A percentile compares a stretch with the other conserved stretches of the same genome.
These are phyloP conservation scores for Massarina eburnea DNA, from an alignment of 2,329 filamentous ascomycete genomes.

Conservation along the genomic window DNA sequence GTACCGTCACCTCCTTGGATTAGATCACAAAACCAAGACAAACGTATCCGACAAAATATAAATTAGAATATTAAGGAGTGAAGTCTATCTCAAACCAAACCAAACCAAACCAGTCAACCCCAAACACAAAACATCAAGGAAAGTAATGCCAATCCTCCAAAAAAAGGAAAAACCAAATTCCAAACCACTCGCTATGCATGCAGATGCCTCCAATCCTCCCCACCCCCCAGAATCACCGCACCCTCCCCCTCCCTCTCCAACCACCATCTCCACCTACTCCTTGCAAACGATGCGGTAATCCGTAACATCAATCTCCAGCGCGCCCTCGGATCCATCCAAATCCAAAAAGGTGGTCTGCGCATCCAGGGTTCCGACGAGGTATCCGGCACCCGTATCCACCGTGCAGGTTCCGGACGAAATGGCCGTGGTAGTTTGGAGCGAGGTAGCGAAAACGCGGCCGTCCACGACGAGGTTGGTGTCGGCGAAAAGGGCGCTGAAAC, in stretches of 20 bases:
- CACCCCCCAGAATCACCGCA: neutral
- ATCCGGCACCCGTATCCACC: conserved; percentile 9
- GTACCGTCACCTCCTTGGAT: too few species aligned
- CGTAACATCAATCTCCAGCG: conserved; percentile 17
- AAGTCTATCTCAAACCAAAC: too few species aligned
- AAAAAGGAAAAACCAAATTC: neutral
- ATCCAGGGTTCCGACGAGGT: conserved; percentile 9
- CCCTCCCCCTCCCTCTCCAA: neutral
- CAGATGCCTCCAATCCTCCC: neutral
- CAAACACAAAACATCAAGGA: neutral
- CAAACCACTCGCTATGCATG: neutral
- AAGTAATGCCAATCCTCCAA: neutral
- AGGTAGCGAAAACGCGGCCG: conserved; percentile 16
- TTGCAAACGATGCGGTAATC: conserved; percentile 18
- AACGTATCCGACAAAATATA: too few species aligned
- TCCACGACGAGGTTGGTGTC: conserved; percentile 13
- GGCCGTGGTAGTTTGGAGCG: conserved; percentile 13
- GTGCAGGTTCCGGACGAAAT: conserved; percentile 11
- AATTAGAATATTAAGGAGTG: neutral
- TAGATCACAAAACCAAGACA: too few species aligned
- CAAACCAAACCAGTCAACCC: neutral
- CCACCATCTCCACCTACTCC: conserved; percentile 2
- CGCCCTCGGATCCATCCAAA: conserved; percentile 13
- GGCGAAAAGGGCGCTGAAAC: conserved; percentile 13
- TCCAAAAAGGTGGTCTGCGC: conserved; percentile 17